phyloP scores from a whole-genome alignment of 345 rosid genomes.

The Carallia brachiata region DNA sequence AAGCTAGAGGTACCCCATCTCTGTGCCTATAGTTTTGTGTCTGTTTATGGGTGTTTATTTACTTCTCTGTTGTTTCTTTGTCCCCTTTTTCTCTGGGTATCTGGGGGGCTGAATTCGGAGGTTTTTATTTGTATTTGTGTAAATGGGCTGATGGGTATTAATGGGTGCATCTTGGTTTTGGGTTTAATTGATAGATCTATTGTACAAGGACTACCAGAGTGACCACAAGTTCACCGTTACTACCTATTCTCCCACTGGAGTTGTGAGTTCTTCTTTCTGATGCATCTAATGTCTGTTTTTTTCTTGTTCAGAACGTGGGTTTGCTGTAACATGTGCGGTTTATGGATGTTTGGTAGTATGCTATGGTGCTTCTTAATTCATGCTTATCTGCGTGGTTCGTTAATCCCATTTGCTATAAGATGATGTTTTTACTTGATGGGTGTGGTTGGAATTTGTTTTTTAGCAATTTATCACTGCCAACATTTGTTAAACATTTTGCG shows the following conservation, averaged over 20 bases:
- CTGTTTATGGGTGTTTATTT: neutral
- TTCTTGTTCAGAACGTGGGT: neutral
- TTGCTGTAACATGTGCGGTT: neutral
- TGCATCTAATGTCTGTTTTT: neutral
- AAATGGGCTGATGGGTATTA: neutral
- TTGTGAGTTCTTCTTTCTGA: slow-evolving; percentile 46
- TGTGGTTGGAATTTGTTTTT: too few species aligned
- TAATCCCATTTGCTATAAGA: too few species aligned
- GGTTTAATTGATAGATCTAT: slow-evolving; percentile 50
- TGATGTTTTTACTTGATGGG: too few species aligned
- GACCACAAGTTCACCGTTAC: slow-evolving; percentile 89
- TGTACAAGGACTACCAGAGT: slow-evolving; percentile 86
- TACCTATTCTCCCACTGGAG: slow-evolving; percentile 76
- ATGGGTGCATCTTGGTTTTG: slow-evolving; percentile 4
- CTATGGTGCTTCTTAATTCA: too few species aligned
- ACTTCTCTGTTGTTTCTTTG: neutral
- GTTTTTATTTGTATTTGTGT: neutral
- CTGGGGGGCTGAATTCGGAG: neutral
- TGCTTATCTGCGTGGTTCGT: too few species aligned
- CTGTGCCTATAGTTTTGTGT: neutral
- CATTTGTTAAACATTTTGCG: too few species aligned
- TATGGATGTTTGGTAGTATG: too few species aligned
- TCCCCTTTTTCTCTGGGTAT: neutral
- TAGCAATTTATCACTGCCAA: too few species aligned
- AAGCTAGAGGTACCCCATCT: slow-evolving; percentile 57